Base-by-base conservation (phyloP, 2,329 filamentous ascomycete species). In the Herpomyces periplanetae region DNA sequence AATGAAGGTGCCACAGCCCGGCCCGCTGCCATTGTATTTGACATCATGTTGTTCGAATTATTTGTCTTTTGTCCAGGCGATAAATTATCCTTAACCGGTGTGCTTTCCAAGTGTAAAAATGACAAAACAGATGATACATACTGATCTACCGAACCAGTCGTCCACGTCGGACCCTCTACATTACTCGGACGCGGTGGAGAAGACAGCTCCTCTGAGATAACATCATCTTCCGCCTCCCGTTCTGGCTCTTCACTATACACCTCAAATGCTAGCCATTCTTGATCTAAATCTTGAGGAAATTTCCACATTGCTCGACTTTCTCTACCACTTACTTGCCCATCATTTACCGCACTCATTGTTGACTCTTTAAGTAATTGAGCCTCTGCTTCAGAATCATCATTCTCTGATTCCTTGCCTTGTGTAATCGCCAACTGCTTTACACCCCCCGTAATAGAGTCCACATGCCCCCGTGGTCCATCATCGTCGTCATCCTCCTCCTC, bases 201-300 rank as follows among this genome's bases (percentile, higher is more conserved):
- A 23, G 5, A 22, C 20, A 3, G 23, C 10, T 30, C 26, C n/a
- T 41, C 41, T 15, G 40, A 29, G 9, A 34, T 33, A 6, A 31
- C 33, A 13, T 46, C 39, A 8, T 38, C 39, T 15, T 53, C 49
- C 1, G 47, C 47, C 15, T 51, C 49, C 1, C 50, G 51, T 2
- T 47, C 42, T 3, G 55, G 46, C 11, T 46, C 42, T 28, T 66
- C 58, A 8, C 53, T 50, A 32, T 61, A 80, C 1, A 87, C 65
- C 33, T 87, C 69, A 8, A 88, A 54, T 0, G 73, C 73, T 26
- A 87, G 52, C 73, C 73, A 88, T 36, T 85, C 73, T 0, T 63
- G 57, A 27, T 87, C 73, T 0, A 87, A 43, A 23, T 71, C 62
- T 1, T 47, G 45, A 1, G 69, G 68, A 2, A 85, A 41, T 5